Percentiles rank a stretch among this genome's conserved stretches.
These are phyloP conservation scores for Chaetomidium leptoderma DNA, from an alignment of 495 filamentous ascomycete genomes.

Conservation along the genomic window DNA sequence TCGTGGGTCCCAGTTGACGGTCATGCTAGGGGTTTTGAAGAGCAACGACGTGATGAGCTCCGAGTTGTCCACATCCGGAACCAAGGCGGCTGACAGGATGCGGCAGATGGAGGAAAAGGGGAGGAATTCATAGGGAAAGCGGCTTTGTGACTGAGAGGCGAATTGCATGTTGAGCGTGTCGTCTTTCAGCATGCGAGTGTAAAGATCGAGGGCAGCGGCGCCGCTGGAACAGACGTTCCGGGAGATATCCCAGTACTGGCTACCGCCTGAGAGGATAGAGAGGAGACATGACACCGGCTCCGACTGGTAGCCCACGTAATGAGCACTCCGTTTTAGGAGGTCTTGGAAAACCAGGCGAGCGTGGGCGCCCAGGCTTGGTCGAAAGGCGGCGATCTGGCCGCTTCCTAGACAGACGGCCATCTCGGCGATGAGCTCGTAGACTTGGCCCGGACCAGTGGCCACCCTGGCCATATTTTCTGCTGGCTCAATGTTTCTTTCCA, in stretches of 20 bases:
- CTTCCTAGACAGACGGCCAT: constrained; percentile 50
- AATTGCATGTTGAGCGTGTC: constrained; percentile 51
- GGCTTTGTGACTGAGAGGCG: constrained; percentile 58
- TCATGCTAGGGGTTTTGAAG: constrained; percentile 63
- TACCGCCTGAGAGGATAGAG: constrained; percentile 53
- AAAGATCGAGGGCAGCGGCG: constrained; percentile 42
- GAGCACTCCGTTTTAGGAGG: constrained; percentile 54
- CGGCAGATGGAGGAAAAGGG: constrained; percentile 61
- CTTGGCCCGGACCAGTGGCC: constrained; percentile 50
- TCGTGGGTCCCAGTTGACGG: constrained; percentile 58
- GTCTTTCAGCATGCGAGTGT: constrained; percentile 52
- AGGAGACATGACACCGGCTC: constrained; percentile 60
- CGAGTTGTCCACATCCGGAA: constrained; percentile 48
- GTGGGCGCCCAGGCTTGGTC: constrained; percentile 42
- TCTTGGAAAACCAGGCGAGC: constrained; percentile 61
- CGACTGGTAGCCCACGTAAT: constrained; percentile 60
- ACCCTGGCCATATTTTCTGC: constrained; percentile 43
- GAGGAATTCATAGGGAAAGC: constrained; percentile 83
- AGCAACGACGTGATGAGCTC: constrained; percentile 53
- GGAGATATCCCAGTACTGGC: constrained; percentile 52
- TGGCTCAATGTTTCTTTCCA: constrained; percentile 38
- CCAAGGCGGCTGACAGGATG: constrained; percentile 33
- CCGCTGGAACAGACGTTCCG: constrained; percentile 28
- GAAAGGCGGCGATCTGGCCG: constrained; percentile 44
- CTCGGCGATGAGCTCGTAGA: constrained; percentile 59